A percentile compares a stretch with the other conserved stretches of the same genome.
Evolutionary conservation across 1,284 basidiomycete species (phyloP).

Genomic region (Austroboletus novae-zelandiae): DNA sequence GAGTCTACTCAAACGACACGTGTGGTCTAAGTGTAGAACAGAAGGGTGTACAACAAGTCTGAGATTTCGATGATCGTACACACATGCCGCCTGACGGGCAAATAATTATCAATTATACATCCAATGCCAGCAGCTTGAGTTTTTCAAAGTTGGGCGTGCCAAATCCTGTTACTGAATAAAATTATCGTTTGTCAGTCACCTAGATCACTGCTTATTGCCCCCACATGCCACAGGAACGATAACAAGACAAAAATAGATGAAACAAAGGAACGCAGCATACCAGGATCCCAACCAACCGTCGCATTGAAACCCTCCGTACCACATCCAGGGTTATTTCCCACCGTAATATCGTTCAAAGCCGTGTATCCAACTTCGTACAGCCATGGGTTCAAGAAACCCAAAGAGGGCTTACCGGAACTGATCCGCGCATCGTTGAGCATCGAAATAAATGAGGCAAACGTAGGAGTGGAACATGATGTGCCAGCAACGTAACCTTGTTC

Average conservation of each 20-base stretch:
- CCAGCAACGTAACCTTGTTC: constrained; percentile 32
- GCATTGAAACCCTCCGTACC: constrained; percentile 52
- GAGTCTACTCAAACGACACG: too few species aligned
- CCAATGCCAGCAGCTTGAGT: constrained; percentile 16
- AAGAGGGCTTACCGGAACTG: constrained; percentile 37
- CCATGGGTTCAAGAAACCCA: constrained; percentile 64
- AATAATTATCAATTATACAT: too few species aligned
- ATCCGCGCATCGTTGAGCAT: constrained; percentile 62
- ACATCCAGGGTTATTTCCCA: constrained; percentile 55
- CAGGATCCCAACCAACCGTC: constrained; percentile 47
- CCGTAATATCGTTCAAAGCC: constrained; percentile 50
- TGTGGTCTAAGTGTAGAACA: too few species aligned
- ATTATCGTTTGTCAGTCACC: not conserved
- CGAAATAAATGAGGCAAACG: constrained; percentile 41
- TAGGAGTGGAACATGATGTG: constrained; percentile 44
- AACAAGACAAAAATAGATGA: not conserved
- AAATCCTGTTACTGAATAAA: constrained; percentile 41
- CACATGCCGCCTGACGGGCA: too few species aligned
- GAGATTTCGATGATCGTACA: too few species aligned
- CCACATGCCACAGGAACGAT: not conserved
- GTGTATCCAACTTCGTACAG: constrained; percentile 42
- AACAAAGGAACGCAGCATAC: constrained; percentile 6
- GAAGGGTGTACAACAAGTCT: too few species aligned
- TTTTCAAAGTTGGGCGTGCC: constrained; percentile 45
- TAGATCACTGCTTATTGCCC: not conserved